Conservation (phyloP, 352 stramenopile genomes). For the Phytophthora pluvialis region DNA sequence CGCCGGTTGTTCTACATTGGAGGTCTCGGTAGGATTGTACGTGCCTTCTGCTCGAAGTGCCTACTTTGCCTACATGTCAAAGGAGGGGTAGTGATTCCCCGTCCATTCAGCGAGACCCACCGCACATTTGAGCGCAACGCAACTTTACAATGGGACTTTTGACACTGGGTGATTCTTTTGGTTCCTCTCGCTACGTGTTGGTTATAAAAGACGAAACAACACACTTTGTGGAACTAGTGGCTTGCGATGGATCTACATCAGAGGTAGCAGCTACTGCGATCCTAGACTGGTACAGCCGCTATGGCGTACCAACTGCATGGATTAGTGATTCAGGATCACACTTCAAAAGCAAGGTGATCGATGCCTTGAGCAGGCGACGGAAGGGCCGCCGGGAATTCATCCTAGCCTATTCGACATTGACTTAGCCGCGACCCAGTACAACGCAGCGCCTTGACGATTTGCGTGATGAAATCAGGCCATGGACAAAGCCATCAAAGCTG, state of each 20-base stretch:
- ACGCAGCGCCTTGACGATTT: background rate
- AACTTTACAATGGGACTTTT: slow-evolving; percentile 18
- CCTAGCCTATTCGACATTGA: background rate
- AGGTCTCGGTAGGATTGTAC: slow-evolving; percentile 5
- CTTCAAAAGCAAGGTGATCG: slow-evolving; percentile 8
- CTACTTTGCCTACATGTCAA: slow-evolving; percentile 28
- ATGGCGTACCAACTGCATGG: background rate
- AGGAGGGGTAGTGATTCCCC: slow-evolving; percentile 4
- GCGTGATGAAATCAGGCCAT: background rate
- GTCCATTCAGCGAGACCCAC: slow-evolving; percentile 20
- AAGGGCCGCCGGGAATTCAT: slow-evolving; percentile 9
- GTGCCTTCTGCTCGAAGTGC: slow-evolving; percentile 15
- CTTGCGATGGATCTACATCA: slow-evolving; percentile 4
- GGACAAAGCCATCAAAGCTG: slow-evolving; percentile 17
- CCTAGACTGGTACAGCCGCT: slow-evolving; percentile 6
- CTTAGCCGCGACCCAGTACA: background rate
- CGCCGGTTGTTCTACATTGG: slow-evolving; percentile 12
- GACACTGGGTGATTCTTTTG: slow-evolving; percentile 14
- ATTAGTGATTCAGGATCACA: slow-evolving; percentile 9
- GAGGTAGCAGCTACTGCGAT: slow-evolving; percentile 4
- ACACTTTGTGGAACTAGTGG: slow-evolving; percentile 10
- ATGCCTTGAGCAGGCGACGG: background rate
- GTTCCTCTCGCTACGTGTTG: slow-evolving; percentile 8
- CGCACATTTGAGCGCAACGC: slow-evolving; percentile 13
- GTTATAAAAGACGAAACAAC: slow-evolving; percentile 22